Percentiles rank a stretch among this genome's conserved stretches.
These are phyloP conservation scores for Blastomyces parvus DNA, from an alignment of 2,329 filamentous ascomycete species.

Conservation along the genomic window DNA sequence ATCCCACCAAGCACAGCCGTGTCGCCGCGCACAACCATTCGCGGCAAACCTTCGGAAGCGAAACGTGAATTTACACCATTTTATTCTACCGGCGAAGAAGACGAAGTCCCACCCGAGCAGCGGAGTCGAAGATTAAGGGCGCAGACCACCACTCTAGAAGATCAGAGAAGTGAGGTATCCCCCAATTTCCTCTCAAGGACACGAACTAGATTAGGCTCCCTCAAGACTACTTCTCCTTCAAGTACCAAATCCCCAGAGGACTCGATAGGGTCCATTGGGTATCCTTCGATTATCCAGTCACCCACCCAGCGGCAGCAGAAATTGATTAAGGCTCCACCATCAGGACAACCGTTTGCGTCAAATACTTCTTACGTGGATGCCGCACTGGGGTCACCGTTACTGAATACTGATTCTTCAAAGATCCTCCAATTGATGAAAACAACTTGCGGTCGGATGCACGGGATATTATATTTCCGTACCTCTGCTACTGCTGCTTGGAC, in stretches of 20 bases:
- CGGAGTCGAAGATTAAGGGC: slow-evolving; percentile 31
- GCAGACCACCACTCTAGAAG: slow-evolving; percentile 35
- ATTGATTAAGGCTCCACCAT: slow-evolving; percentile 27
- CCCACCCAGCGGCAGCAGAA: slow-evolving; percentile 30
- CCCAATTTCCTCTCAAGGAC: slow-evolving; percentile 26
- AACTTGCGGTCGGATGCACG: slow-evolving; percentile 44
- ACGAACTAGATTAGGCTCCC: slow-evolving; percentile 32
- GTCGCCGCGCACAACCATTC: slow-evolving; percentile 30
- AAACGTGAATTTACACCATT: slow-evolving; percentile 26
- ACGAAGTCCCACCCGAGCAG: slow-evolving; percentile 23
- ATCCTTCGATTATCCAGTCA: slow-evolving; percentile 39
- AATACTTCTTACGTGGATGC: slow-evolving; percentile 24
- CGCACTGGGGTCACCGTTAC: slow-evolving; percentile 29
- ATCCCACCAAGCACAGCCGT: slow-evolving; percentile 25
- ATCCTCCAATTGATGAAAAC: slow-evolving; percentile 45
- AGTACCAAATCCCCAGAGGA: slow-evolving; percentile 33
- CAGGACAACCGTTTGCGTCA: slow-evolving; percentile 21
- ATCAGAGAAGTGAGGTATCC: slow-evolving; percentile 32
- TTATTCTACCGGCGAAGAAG: slow-evolving; percentile 27
- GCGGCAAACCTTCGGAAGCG: slow-evolving; percentile 26
- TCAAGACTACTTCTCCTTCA: slow-evolving; percentile 28
- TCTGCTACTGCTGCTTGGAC: slow-evolving; percentile 37
- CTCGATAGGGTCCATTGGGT: slow-evolving; percentile 37
- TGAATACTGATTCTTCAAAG: slow-evolving; percentile 39
- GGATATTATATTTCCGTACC: slow-evolving; percentile 42